Conservation (phyloP, 2,329 filamentous ascomycete genomes). For the Raffaelea deltoideospora region DNA sequence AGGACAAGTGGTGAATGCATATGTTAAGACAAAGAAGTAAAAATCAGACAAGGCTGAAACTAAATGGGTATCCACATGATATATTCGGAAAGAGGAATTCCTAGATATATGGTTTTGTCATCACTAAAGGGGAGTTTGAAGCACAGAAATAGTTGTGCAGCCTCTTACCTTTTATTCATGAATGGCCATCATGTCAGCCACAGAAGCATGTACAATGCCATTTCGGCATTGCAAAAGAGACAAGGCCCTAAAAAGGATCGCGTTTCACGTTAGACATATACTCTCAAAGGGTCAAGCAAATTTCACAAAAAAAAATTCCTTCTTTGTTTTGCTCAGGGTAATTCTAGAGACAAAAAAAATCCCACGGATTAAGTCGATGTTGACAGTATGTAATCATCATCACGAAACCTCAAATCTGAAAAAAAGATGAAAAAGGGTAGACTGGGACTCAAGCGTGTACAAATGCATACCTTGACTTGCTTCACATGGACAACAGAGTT, state of each 20-base stretch:
- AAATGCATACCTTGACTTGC: too few relatives aligned
- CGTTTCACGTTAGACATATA: too few relatives aligned
- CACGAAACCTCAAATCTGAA: too few relatives aligned
- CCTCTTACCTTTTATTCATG: constrained; percentile 37
- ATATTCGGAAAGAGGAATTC: constrained; percentile 56
- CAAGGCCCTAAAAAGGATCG: too few relatives aligned
- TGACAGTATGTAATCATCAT: constrained; percentile 44
- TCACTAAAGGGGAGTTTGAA: constrained; percentile 26
- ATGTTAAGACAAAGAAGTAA: constrained; percentile 8
- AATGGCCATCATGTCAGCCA: too few relatives aligned
- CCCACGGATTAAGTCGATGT: constrained; percentile 45
- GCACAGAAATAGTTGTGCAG: constrained; percentile 1
- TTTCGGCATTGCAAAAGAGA: constrained; percentile 1
- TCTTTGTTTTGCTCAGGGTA: constrained; percentile 38
- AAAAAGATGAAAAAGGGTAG: constrained; percentile 14
- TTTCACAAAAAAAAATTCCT: too few relatives aligned
- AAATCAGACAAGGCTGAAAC: constrained; percentile 58
- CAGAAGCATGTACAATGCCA: too few relatives aligned
- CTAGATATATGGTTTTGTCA: constrained; percentile 43
- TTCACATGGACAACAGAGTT: too few relatives aligned
- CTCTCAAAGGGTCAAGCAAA: too few relatives aligned
- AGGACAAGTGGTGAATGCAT: too few relatives aligned
- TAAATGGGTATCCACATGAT: constrained; percentile 41
- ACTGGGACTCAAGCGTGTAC: too few relatives aligned
- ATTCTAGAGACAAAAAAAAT: constrained; percentile 35